A percentile compares a stretch with the other conserved stretches of the same genome.
These are phyloP conservation scores for Sanghuangporus sanghuang DNA, from an alignment of 1,284 basidiomycete species.

Conservation along the genomic window DNA sequence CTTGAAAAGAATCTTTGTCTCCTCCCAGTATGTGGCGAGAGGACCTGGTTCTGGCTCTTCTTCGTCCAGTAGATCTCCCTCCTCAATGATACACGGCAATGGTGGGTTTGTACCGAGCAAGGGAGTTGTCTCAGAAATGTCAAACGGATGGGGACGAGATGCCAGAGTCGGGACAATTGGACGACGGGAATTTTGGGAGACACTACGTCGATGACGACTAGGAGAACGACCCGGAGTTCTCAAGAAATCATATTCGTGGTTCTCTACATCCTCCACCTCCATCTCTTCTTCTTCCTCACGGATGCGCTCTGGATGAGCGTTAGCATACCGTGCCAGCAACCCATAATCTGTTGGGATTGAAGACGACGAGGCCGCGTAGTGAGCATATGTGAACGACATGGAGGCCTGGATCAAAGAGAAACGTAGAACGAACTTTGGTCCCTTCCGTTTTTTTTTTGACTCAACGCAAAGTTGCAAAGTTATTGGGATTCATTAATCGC, in stretches of 20 bases:
- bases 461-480: no score
- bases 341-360: conserved; percentile 63
- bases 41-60: conserved; percentile 27
- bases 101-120: conserved; percentile 38
- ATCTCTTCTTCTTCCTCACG: conserved; percentile 15
- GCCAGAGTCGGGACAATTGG: conserved; percentile 30
- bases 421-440: neutral
- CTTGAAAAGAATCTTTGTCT: conserved; percentile 46
- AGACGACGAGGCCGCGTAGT: conserved; percentile 39
- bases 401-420: neutral
- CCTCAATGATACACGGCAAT: conserved; percentile 41
- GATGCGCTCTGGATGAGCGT: conserved; percentile 12
- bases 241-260: neutral
- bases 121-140: conserved; percentile 43
- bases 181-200: conserved; percentile 28
- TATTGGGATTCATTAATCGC: no score
- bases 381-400: conserved; percentile 45
- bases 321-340: conserved; percentile 46
- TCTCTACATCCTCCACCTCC: neutral
- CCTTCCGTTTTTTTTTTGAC: no score
- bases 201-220: conserved; percentile 22
- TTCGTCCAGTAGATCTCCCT: conserved; percentile 21
- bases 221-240: neutral
- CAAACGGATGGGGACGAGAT: conserved; percentile 21
- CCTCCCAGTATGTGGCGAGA: conserved; percentile 47